These are phyloP conservation scores for Kodamaea suecica DNA, from an alignment of 1,139 yeast species.

Conservation along the genomic window DNA sequence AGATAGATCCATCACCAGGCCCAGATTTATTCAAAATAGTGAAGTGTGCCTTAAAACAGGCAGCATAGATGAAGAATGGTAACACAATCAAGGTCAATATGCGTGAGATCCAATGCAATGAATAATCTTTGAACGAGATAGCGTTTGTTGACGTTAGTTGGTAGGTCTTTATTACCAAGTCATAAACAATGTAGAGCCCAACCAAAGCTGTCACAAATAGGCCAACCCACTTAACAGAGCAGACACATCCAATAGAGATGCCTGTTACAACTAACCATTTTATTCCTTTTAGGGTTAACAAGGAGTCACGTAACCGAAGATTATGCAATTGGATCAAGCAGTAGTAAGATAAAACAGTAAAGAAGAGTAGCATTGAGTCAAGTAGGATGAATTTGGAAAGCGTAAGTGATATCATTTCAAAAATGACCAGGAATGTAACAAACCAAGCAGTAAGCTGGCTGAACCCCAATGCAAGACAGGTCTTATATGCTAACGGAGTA, in stretches of 20 bases:
- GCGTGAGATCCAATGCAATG: slow-evolving; percentile 70
- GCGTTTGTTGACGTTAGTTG: slow-evolving; percentile 33
- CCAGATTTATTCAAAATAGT: slow-evolving; percentile 71
- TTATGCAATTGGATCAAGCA: slow-evolving; percentile 56
- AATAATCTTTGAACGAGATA: slow-evolving; percentile 37
- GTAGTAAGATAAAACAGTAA: slow-evolving; percentile 61
- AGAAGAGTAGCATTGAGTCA: slow-evolving; percentile 70
- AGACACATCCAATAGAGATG: slow-evolving; percentile 83
- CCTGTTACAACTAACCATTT: slow-evolving; percentile 70
- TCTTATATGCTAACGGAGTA: slow-evolving; percentile 62
- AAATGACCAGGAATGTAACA: slow-evolving; percentile 55
- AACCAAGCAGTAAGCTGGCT: slow-evolving; percentile 48
- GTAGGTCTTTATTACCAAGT: slow-evolving; percentile 64
- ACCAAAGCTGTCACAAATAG: slow-evolving; percentile 77
- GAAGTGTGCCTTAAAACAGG: slow-evolving; percentile 80
- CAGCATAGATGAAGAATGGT: slow-evolving; percentile 69
- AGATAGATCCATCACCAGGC: slow-evolving; percentile 71
- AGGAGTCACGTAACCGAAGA: slow-evolving; percentile 32
- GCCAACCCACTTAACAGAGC: slow-evolving; percentile 96
- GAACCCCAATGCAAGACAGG: slow-evolving; percentile 51
- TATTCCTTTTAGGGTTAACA: slow-evolving; percentile 47
- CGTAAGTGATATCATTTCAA: slow-evolving; percentile 64
- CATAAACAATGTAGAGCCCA: slow-evolving; percentile 81
- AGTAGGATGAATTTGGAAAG: slow-evolving; percentile 68
- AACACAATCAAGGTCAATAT: slow-evolving; percentile 63